A percentile compares a stretch with the other conserved stretches of the same genome.
Conservation (phyloP, 495 filamentous ascomycete species). For the Trichoderma asperelloides region DNA sequence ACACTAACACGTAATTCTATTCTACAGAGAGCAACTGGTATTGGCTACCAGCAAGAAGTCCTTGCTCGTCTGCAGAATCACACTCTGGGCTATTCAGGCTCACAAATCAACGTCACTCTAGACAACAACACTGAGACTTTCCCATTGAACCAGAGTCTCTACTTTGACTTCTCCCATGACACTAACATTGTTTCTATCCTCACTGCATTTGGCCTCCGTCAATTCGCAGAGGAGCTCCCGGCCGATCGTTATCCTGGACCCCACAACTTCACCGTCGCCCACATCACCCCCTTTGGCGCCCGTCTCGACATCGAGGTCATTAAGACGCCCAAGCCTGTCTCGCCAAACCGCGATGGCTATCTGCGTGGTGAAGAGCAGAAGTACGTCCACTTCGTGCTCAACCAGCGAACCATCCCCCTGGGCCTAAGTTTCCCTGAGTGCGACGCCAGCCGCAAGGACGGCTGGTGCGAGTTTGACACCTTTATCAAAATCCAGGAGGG, state of each 20-base stretch:
- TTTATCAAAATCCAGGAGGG: constrained; percentile 44
- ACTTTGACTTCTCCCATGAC: constrained; percentile 82
- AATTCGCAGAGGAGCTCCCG: constrained; percentile 45
- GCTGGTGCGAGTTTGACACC: constrained; percentile 53
- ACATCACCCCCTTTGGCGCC: constrained; percentile 51
- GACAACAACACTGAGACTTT: constrained; percentile 57
- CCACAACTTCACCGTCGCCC: constrained; percentile 45
- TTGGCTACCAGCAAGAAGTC: constrained; percentile 56
- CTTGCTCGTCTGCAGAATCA: constrained; percentile 49
- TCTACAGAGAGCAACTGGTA: constrained; percentile 44
- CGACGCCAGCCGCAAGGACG: constrained; percentile 44
- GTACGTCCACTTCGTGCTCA: constrained; percentile 58
- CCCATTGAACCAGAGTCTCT: constrained; percentile 56
- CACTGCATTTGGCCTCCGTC: constrained; percentile 65
- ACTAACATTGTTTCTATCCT: constrained; percentile 68
- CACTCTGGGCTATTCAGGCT: constrained; percentile 39
- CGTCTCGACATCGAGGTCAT: constrained; percentile 59
- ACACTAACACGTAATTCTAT: not conserved
- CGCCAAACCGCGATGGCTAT: constrained; percentile 31
- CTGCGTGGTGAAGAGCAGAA: constrained; percentile 31
- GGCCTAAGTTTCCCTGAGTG: constrained; percentile 49
- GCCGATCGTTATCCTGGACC: constrained; percentile 31
- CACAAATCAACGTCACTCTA: constrained; percentile 58
- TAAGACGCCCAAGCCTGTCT: constrained; percentile 42
- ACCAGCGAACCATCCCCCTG: constrained; percentile 53